These are phyloP conservation scores for Tetradesmus obliquus DNA, from an alignment of 139 green algal species.

Conservation along the genomic window DNA sequence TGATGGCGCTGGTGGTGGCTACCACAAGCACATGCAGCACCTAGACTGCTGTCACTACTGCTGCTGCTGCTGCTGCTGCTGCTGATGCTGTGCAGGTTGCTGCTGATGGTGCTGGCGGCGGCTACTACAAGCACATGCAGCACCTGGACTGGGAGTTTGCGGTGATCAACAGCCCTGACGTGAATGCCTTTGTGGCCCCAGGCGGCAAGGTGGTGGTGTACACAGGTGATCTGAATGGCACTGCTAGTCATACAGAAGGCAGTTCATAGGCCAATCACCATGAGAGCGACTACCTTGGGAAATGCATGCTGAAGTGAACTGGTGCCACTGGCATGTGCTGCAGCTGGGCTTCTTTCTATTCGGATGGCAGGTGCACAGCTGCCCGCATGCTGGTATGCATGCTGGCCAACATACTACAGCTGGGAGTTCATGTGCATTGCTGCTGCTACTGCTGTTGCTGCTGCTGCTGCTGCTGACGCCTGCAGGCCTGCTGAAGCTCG, in stretches of 20 bases:
- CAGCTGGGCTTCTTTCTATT: not conserved
- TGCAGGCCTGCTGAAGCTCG: constrained; percentile 72
- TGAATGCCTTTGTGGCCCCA: constrained; percentile 92
- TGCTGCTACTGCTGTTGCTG: not conserved
- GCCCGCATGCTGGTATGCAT: too few species aligned
- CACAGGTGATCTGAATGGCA: constrained; percentile 52
- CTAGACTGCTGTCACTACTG: constrained; percentile 65
- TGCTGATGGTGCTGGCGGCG: constrained; percentile 65
- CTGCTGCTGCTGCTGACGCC: not conserved
- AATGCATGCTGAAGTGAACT: not conserved
- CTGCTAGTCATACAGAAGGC: not conserved
- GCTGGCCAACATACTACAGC: too few species aligned
- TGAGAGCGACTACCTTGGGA: not conserved
- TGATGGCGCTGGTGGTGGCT: constrained; percentile 69
- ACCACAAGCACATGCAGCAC: constrained; percentile 65
- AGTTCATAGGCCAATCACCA: not conserved
- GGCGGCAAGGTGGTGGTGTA: constrained; percentile 90
- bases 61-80: not conserved
- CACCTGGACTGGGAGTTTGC: constrained; percentile 87
- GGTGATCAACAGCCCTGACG: constrained; percentile 75
- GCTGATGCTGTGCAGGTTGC: constrained; percentile 49
- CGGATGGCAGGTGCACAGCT: not conserved
- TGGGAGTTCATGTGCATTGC: not conserved
- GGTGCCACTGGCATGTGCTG: not conserved
- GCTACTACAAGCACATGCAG: constrained; percentile 70